Percentiles rank a stretch among this genome's conserved stretches.
phyloP scores from a whole-genome alignment of 2,329 filamentous ascomycete species.

The Bipolaris victoriae region DNA sequence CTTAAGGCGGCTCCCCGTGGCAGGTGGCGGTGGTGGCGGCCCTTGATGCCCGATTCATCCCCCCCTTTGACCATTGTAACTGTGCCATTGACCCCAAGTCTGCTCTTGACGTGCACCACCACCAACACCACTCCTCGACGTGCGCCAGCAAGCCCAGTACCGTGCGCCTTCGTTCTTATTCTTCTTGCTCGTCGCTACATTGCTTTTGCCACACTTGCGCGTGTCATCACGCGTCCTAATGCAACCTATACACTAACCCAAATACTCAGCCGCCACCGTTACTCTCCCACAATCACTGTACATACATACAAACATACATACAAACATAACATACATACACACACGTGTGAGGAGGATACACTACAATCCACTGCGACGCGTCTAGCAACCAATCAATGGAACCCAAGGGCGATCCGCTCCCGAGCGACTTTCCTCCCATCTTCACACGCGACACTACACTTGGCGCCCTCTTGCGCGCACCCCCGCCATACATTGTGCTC shows the following conservation, averaged over 20 bases:
- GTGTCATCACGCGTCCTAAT: neutral
- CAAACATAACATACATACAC: too few relatives aligned
- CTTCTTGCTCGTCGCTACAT: constrained; percentile 21
- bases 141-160: neutral
- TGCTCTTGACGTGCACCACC: neutral
- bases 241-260: neutral
- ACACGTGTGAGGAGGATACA: neutral
- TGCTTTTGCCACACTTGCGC: constrained; percentile 14
- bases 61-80: constrained; percentile 6
- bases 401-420: constrained; percentile 43
- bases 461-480: constrained; percentile 11
- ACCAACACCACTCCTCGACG: neutral
- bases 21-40: neutral
- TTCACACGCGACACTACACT: constrained; percentile 31
- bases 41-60: constrained; percentile 23
- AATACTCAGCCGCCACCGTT: neutral
- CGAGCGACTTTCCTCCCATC: constrained; percentile 44
- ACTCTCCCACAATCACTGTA: neutral
- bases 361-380: neutral
- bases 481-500: constrained; percentile 8
- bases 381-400: constrained; percentile 32
- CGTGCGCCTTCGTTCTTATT: neutral
- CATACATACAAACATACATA: too few relatives aligned
- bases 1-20: constrained; percentile 14
- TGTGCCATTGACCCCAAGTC: constrained; percentile 5